Evolutionary conservation across 768 basidiomycete genomes (phyloP), one percentile per base, ranked within the genome.

Genomic region (Fibroporia radiculosa): DNA sequence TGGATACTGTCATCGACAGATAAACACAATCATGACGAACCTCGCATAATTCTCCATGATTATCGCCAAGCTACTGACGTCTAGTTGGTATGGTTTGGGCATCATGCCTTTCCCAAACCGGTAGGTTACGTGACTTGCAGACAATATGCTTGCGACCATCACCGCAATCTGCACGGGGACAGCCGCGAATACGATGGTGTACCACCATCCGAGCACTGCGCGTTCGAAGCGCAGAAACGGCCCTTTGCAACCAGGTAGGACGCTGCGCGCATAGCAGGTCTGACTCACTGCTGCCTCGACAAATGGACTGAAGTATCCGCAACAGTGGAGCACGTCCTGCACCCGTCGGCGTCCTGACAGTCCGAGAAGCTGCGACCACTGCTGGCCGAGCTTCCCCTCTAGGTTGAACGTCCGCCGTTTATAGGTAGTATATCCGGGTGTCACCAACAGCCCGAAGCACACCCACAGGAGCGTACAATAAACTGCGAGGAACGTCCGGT

Each of bases 71-170:
- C 75, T 80, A 47, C 71, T 74, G 70, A 77, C 66, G 64, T 79
- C 80, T 35, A 90, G 69, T 27, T 85, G 70, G 62, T 91, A 90
- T 12, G 82, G 78, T 69, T 86, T 84, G 46, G 86, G 87, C 73
- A 83, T 87, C 78, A 89, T 80, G 48, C 88, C 87, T 68, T 89
- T 90, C 8, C 86, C 86, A 61, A 90, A 90, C 41, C 87, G 73
- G 60, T 88, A 89, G 18, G 86, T 90, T 59, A 91, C 79, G 53
- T 90, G 87, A 63, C 87, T 89, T 19, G 80, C 80, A 60, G 83
- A 90, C 40, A 90, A 62, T 44, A 90, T 62, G 12, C 71, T 78
- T 1, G 70, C 67, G 48, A 84, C 48, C 55, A 87, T 87, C 59
- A 82, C 68, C 18, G 56, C 57, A 37, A 91, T 61, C 47, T 89